Evolutionary conservation across 2,329 filamentous ascomycete species (phyloP).

Genomic region (Exophiala aquamarina): DNA sequence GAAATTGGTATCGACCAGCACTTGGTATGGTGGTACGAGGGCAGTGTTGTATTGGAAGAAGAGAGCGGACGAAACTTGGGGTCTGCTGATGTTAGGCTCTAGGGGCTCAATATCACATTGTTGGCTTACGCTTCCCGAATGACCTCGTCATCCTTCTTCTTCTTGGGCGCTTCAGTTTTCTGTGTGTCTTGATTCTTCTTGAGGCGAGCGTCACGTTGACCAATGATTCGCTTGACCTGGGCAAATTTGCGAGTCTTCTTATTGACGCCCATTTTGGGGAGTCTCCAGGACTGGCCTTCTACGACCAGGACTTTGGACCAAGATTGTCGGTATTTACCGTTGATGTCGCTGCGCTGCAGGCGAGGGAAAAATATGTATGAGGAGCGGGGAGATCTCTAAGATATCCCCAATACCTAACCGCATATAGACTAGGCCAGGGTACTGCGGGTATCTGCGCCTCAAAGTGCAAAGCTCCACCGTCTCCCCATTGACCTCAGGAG

Average conservation of each 20-base stretch:
- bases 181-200: slow-evolving; percentile 76
- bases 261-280: slow-evolving; percentile 76
- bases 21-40: slow-evolving; percentile 76
- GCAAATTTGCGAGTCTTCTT: slow-evolving; percentile 94
- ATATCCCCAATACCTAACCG: too few relatives aligned
- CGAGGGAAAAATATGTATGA: too few relatives aligned
- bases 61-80: slow-evolving; percentile 77
- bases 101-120: too few relatives aligned
- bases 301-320: too few relatives aligned
- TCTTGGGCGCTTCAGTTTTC: slow-evolving; percentile 56
- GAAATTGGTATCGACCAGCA: slow-evolving; percentile 88
- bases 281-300: too few relatives aligned
- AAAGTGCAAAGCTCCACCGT: too few relatives aligned
- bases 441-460: too few relatives aligned
- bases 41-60: slow-evolving; percentile 90
- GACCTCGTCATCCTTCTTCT: slow-evolving; percentile 62
- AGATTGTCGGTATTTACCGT: too few relatives aligned
- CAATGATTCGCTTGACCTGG: slow-evolving; percentile 76
- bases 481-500: too few relatives aligned
- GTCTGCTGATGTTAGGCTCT: slow-evolving; percentile 50
- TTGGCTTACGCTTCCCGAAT: slow-evolving; percentile 66
- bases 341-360: too few relatives aligned
- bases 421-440: too few relatives aligned
- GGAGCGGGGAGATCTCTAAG: too few relatives aligned
- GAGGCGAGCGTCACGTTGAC: slow-evolving; percentile 74